A percentile compares a stretch with the other conserved stretches of the same genome.
phyloP scores from a whole-genome alignment of 106 monocot species.

The Allium fistulosum region DNA sequence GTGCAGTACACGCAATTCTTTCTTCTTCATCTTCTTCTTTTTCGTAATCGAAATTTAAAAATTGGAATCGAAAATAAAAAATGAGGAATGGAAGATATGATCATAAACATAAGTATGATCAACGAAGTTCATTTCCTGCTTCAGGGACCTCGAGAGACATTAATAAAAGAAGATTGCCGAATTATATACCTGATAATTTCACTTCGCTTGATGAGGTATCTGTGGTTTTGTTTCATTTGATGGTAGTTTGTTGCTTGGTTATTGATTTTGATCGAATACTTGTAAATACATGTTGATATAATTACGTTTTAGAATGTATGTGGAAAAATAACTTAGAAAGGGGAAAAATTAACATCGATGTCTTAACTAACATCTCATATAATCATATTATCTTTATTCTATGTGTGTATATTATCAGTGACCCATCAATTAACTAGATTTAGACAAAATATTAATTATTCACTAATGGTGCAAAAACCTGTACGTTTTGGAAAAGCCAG shows the following conservation, averaged over 20 bases:
- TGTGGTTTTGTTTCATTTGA: background rate
- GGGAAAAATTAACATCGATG: background rate
- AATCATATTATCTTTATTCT: background rate
- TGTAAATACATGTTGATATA: background rate
- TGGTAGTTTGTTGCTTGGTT: background rate
- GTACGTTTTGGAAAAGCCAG: too few relatives aligned
- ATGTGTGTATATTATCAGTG: too few relatives aligned
- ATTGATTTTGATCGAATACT: background rate
- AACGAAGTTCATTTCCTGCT: constrained; percentile 14
- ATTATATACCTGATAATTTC: constrained; percentile 59
- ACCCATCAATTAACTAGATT: too few relatives aligned
- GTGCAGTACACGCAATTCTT: too few relatives aligned
- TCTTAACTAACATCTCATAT: background rate
- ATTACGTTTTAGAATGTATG: background rate
- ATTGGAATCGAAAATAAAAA: background rate
- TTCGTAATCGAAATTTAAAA: background rate
- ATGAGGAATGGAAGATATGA: constrained; percentile 15
- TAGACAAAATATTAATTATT: too few relatives aligned
- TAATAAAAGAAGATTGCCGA: constrained; percentile 6
- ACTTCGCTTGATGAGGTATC: constrained; percentile 48
- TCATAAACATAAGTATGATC: constrained; percentile 12
- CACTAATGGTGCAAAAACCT: too few relatives aligned
- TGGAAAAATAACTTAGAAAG: background rate
- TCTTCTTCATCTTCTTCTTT: background rate
- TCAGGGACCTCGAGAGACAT: constrained; percentile 14